Conservation (phyloP, 2,329 filamentous ascomycete species). For the Stagonosporopsis chrysanthemi region DNA sequence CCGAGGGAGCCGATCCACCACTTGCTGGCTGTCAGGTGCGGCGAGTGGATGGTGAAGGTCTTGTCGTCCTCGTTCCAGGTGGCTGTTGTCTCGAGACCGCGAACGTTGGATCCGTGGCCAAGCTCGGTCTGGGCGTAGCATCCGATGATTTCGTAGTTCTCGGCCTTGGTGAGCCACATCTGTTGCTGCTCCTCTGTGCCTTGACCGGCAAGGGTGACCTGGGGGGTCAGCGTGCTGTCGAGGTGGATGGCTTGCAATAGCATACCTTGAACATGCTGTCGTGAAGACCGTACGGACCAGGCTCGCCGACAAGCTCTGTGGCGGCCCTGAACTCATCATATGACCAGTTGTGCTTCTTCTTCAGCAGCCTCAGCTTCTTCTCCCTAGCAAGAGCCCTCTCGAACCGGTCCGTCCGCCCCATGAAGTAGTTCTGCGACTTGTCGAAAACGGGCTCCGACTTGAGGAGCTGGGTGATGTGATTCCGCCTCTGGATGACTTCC, state of each 20-base stretch:
- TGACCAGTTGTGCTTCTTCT: slow-evolving; percentile 71
- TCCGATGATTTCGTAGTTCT: slow-evolving; percentile 75
- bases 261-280: slow-evolving; percentile 72
- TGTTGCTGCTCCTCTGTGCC: slow-evolving; percentile 76
- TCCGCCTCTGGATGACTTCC: slow-evolving; percentile 67
- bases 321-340: slow-evolving; percentile 70
- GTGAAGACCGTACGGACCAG: slow-evolving; percentile 76
- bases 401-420: slow-evolving; percentile 72
- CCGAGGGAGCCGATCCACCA: slow-evolving; percentile 87
- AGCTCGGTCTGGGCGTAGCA: slow-evolving; percentile 85
- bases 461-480: slow-evolving; percentile 69
- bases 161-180: slow-evolving; percentile 72
- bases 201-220: slow-evolving; percentile 75
- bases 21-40: slow-evolving; percentile 76
- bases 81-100: slow-evolving; percentile 70
- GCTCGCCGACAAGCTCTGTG: slow-evolving; percentile 74
- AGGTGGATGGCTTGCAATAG: neutral
- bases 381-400: slow-evolving; percentile 73
- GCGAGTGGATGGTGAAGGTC: slow-evolving; percentile 77
- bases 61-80: slow-evolving; percentile 77
- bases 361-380: slow-evolving; percentile 73
- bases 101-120: slow-evolving; percentile 76
- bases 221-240: slow-evolving; percentile 16
- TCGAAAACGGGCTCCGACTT: slow-evolving; percentile 75
- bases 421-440: slow-evolving; percentile 80